A percentile compares a stretch with the other conserved stretches of the same genome.
These are phyloP conservation scores for Parmelia sp. DNA, from an alignment of 495 filamentous ascomycete species.

Conservation along the genomic window DNA sequence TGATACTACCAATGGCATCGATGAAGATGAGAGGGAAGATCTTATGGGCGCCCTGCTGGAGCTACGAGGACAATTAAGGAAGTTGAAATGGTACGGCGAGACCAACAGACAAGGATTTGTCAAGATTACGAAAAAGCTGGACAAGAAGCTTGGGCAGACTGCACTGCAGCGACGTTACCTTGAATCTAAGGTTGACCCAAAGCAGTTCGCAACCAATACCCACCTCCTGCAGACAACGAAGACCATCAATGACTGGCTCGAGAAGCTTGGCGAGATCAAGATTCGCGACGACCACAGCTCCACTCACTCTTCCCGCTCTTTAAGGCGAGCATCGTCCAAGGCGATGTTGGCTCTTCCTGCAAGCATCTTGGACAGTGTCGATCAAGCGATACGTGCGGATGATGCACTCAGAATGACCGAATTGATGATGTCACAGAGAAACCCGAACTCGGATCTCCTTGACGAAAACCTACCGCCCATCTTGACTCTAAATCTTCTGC, in stretches of 20 bases:
- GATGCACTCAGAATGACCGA: slow-evolving; percentile 55
- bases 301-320: slow-evolving; percentile 59
- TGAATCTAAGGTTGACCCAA: slow-evolving; percentile 76
- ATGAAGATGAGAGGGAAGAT: slow-evolving; percentile 78
- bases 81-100: slow-evolving; percentile 95
- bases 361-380: slow-evolving; percentile 61
- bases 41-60: slow-evolving; percentile 84
- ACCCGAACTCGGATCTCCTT: slow-evolving; percentile 43
- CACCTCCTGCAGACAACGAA: slow-evolving; percentile 60
- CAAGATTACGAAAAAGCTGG: slow-evolving; percentile 97
- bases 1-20: slow-evolving; percentile 45
- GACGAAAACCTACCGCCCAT: slow-evolving; percentile 47
- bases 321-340: slow-evolving; percentile 64
- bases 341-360: slow-evolving; percentile 63
- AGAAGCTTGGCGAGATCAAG: slow-evolving; percentile 66
- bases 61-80: slow-evolving; percentile 75
- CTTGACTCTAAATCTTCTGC: slow-evolving; percentile 71
- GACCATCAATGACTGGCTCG: slow-evolving; percentile 86
- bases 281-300: slow-evolving; percentile 64
- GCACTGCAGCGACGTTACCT: slow-evolving; percentile 76
- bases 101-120: slow-evolving; percentile 91
- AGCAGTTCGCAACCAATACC: slow-evolving; percentile 73
- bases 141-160: slow-evolving; percentile 74
- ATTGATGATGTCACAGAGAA: slow-evolving; percentile 55
- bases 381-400: slow-evolving; percentile 71